These are phyloP conservation scores for Eucalyptus paniculata DNA, from an alignment of 345 rosid genomes.

Conservation along the genomic window DNA sequence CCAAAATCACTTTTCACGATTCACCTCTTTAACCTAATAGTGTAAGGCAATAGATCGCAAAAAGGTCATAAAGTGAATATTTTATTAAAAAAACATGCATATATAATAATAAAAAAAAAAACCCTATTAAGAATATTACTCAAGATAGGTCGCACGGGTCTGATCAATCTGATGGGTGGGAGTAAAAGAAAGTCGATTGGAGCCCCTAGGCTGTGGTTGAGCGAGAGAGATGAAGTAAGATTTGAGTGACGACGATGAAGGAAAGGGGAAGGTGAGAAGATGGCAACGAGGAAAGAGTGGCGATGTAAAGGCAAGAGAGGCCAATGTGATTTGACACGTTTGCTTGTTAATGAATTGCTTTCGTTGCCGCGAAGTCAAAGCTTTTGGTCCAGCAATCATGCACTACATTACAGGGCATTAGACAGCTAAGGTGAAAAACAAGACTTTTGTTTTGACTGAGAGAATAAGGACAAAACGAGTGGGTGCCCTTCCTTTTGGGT, in stretches of 20 bases:
- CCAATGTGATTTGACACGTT: neutral
- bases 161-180: neutral
- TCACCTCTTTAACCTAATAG: neutral
- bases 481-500: neutral
- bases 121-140: neutral
- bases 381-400: neutral
- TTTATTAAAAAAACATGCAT: neutral
- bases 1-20: neutral
- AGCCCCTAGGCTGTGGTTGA: neutral
- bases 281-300: neutral
- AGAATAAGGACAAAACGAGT: neutral
- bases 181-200: neutral
- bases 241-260: neutral
- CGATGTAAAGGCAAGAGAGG: neutral
- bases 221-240: neutral
- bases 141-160: neutral
- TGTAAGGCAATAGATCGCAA: neutral
- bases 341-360: neutral
- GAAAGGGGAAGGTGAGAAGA: neutral
- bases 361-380: neutral
- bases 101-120: too few relatives aligned
- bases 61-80: neutral
- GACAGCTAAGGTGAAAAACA: neutral
- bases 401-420: neutral
- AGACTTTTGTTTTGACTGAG: neutral